Percentiles rank a stretch among this genome's conserved stretches.
phyloP scores from a whole-genome alignment of 106 monocot genomes.

The Dioscorea dumetorum region DNA sequence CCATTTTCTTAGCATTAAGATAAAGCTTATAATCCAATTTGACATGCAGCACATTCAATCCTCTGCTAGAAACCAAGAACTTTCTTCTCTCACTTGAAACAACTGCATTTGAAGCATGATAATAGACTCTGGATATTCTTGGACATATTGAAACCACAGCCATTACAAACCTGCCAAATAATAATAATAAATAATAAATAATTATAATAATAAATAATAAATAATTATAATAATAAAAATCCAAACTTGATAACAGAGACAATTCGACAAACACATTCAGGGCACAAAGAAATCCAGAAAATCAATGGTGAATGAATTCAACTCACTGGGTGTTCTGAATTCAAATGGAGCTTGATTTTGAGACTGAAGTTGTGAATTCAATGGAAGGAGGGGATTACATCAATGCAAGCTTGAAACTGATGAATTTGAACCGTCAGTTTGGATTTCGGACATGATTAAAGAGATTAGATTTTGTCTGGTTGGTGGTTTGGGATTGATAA shows the following conservation, averaged over 20 bases:
- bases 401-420: background rate
- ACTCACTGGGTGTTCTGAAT: background rate
- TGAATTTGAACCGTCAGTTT: background rate
- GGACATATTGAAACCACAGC: conserved; percentile 6
- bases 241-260: background rate
- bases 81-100: conserved; percentile 5
- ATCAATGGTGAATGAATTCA: background rate
- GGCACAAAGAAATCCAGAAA: background rate
- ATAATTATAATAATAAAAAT: background rate
- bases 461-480: background rate
- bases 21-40: background rate
- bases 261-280: background rate
- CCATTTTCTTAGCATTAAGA: background rate
- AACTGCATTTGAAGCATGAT: conserved; percentile 1
- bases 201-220: no score
- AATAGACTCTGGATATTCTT: background rate
- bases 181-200: no score
- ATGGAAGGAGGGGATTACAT: background rate
- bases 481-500: background rate
- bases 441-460: background rate
- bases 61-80: conserved; percentile 1
- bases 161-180: conserved; percentile 10
- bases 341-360: background rate
- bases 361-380: background rate
- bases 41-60: conserved; percentile 3